Base-by-base conservation (phyloP, 2,329 filamentous ascomycete genomes). In the Helminthosporium solani region DNA sequence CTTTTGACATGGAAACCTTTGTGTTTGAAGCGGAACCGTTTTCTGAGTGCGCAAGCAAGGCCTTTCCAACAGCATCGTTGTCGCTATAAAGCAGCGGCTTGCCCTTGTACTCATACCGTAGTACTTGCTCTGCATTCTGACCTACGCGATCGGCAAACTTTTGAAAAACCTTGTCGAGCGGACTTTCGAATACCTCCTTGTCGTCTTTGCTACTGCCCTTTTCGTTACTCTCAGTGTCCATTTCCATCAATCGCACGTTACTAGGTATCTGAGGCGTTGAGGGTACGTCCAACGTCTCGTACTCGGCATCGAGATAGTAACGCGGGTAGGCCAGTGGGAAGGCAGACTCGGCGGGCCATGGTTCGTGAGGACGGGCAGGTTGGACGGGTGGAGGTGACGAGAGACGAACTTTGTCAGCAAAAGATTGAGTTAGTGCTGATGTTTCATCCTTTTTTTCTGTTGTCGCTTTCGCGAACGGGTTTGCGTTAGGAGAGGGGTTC, bases 231-330 rank as follows among this genome's bases (percentile, higher is more conserved):
- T 67, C 67, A 9, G 57, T 58, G 21, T 67, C 68, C 18, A 73
- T 62, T 35, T 71, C 70, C 43, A 73, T 71, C 23, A 25, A 9
- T 43, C 74, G 74, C 23, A 73, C 69, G 33, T 74, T 75, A 28
- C 72, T 64, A 3, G 73, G 78, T 34, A 79, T 78, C 23, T 72
- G 70, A 0, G 80, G 78, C 2, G 60, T 71, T 8, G 71, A 71
- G 56, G 83, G 64, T 15, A 70, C 67, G 51, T 89, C 88, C 20
- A 97, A 80, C 3, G 87, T 88, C 70, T 99, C 94, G 72, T 89
- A 95, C 63, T 96, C 92, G 41, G 92, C 92, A 58, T 97, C 94
- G 40, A 86, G 78, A 74, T 90, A 88, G 64, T 86, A 87, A 23
- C 80, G 74, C 0, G 89, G 86, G 70, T 91, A 97, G 0, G 90